Evolutionary conservation across 108 stramenopile species (phyloP), one percentile per base, ranked within the genome.

Genomic region (Nitzschia inconspicua): DNA sequence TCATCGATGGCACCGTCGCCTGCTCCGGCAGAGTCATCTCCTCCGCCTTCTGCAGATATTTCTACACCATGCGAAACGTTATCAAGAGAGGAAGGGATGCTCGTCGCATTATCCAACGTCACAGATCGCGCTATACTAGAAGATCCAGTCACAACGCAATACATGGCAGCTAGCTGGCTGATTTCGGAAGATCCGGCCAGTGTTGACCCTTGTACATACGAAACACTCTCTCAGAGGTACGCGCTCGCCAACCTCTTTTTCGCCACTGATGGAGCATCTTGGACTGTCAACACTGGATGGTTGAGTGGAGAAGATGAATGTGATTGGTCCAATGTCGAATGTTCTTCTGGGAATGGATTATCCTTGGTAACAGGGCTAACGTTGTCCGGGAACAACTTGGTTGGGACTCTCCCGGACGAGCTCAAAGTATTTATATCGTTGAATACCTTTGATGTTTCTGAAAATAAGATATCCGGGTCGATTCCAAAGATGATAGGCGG

Each of bases 201-300:
- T 0, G 35, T 67, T 25, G 73, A 74, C 19, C 56, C 67, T 18
- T 74, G 64, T 41, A 67, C 58, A 19, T 74, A 67, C 30, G 25
- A 59, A 43, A 60, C 73, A 9, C 27, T 67, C 22, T 1, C 40
- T 4, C 66, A 74, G 37, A 42, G 60, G 41, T 74, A 67, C 34
- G 60, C 60, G 34, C 19, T 74, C 34, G 60, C 28, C 3, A 63
- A 54, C 3, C 18, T 74, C 25, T 74, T 57, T 35, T 74, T 51
- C 46, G 31, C 73, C 16, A 65, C 73, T 19, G 9, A 20, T 7
- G 73, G 73, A 16, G 47, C 55, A 25, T 59, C 23, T 19, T 74
- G 73, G 73, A 51, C 39, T 4, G 20, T 44, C 10, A 60, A 32
- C 24, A 46, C 40, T 13, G 65, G 49, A 9, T 73, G 72, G 72